Evolutionary conservation across 2,329 filamentous ascomycete genomes (phyloP), one percentile per base, ranked within the genome.

Genomic region (Trichoderma breve): DNA sequence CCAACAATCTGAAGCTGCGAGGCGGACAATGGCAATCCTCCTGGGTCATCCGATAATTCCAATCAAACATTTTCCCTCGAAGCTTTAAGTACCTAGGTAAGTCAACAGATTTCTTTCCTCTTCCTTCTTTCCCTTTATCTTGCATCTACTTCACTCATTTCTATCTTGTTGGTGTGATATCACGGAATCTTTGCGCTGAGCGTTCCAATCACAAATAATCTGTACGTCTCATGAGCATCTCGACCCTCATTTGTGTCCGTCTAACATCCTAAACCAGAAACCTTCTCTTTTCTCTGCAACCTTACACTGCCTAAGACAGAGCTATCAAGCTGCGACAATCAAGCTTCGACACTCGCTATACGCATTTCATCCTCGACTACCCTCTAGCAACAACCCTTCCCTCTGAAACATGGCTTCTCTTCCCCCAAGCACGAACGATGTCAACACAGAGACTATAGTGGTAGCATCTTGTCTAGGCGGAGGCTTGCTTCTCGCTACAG

Each of bases 391-490:
- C 58, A 15, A 21, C 34, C 21, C 68, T 57, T n/a, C 47, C 43
- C 4, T 34, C 53, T 18, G 24, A 9, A 24, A 21, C 1, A 21
- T 57, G 12, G 32, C n/a, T 21, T 26, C 18, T 11, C 36, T 39
- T 39, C 3, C 36, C 24, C 14, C 43, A 4, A 18, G 14, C 7
- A 18, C 12, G 9, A 3, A 3, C 28, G 55, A 32, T 12, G 24
- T 61, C 18, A 30, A 71, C 21, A 71, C 58, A 43, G 68, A 60
- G 57, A 69, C 70, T 18, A 61, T 69, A 21, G n/a, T 68, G 36
- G 55, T 72, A 12, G 64, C 51, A 7, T 61, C 39, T 18, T 60
- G 53, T 43, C 34, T 72, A 2, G 70, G 58, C 4, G 70, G 57
- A 32, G 70, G 63, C 30, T 15, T 69, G 21, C 26, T 57, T 12